Evolutionary conservation across 176 grass and related monocot species (phyloP).

Genomic region (Rhynchospora breviuscula): DNA sequence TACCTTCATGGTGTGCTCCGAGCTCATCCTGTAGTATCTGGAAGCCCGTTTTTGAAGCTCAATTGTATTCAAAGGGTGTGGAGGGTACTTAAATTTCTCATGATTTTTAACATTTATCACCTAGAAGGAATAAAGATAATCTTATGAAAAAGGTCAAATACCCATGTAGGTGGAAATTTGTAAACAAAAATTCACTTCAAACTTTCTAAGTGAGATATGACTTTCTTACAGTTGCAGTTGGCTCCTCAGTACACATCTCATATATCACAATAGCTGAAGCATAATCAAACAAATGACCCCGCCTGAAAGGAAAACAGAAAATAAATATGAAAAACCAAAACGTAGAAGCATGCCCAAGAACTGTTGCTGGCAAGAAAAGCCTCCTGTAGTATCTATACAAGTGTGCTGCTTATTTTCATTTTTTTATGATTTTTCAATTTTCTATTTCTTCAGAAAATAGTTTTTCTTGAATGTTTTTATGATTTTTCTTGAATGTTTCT

Average conservation of each 20-base stretch:
- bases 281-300: constrained; percentile 90
- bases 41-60: constrained; percentile 98
- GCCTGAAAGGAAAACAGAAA: constrained; percentile 45
- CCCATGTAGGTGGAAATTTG: not conserved
- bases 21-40: constrained; percentile 96
- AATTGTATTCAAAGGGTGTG: constrained; percentile 89
- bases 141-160: not conserved
- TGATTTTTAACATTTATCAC: constrained; percentile 81
- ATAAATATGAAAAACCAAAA: constrained; percentile 14
- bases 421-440: not conserved
- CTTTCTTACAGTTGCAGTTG: constrained; percentile 77
- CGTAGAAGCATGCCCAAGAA: not conserved
- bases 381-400: not conserved
- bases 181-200: not conserved
- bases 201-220: constrained; percentile 10
- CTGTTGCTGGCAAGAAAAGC: not conserved
- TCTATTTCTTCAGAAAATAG: not conserved
- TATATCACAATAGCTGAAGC: constrained; percentile 65
- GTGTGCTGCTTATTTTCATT: not conserved
- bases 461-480: not conserved
- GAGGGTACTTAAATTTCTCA: constrained; percentile 91
- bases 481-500: not conserved
- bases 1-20: constrained; percentile 96
- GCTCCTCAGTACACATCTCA: constrained; percentile 89
- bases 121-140: constrained; percentile 20